A percentile compares a stretch with the other conserved stretches of the same genome.
phyloP scores from a whole-genome alignment of 441 rosid species.

The Adansonia gregorii region DNA sequence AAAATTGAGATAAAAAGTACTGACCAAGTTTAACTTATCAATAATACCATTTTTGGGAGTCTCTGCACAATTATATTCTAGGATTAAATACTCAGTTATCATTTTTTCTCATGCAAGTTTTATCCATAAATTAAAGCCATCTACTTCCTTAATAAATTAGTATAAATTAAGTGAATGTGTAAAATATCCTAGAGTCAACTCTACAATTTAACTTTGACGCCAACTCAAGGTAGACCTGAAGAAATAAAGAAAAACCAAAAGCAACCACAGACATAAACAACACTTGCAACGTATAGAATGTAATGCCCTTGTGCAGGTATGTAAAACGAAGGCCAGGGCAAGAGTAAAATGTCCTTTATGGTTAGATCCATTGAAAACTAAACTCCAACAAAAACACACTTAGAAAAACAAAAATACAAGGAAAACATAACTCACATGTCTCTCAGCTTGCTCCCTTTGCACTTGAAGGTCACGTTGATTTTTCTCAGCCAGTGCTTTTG shows the following conservation, averaged over 20 bases:
- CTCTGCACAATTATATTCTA: not conserved
- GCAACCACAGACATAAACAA: slow-evolving; percentile 10
- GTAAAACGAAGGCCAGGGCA: not conserved
- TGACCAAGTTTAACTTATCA: not conserved
- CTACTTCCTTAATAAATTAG: not conserved
- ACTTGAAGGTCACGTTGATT: slow-evolving; percentile 86
- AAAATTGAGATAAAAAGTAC: not conserved
- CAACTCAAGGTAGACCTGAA: not conserved
- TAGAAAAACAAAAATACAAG: not conserved
- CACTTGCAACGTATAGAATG: slow-evolving; percentile 8
- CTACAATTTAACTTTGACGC: not conserved
- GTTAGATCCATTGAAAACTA: slow-evolving; percentile 34
- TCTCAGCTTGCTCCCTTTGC: slow-evolving; percentile 91
- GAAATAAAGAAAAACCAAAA: not conserved
- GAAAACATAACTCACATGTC: slow-evolving; percentile 66
- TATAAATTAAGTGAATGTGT: not conserved
- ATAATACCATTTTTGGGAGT: not conserved
- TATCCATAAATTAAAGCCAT: slow-evolving; percentile 2
- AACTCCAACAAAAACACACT: not conserved
- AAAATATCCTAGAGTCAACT: slow-evolving; percentile 16
- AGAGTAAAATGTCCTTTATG: not conserved
- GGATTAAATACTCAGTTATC: slow-evolving; percentile 7
- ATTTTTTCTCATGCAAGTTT: not conserved
- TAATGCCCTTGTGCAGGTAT: not conserved
- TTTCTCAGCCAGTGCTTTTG: slow-evolving; percentile 92